A percentile compares a stretch with the other conserved stretches of the same genome.
These are phyloP conservation scores for Murraya paniculata DNA, from an alignment of 345 rosid species.

Conservation along the genomic window DNA sequence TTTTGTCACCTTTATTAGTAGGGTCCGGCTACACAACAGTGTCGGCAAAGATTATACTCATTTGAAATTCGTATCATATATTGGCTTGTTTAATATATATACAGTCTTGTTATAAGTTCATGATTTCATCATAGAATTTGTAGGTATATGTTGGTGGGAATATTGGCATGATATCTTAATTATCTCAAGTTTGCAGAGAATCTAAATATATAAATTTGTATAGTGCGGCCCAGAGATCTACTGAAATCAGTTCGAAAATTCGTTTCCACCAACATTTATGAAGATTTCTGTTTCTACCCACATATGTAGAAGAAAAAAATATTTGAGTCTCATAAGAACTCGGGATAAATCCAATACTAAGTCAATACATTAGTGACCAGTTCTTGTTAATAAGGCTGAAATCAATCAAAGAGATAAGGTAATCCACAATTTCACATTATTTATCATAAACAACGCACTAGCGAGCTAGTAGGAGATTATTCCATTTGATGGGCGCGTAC, in stretches of 20 bases:
- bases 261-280: too few species aligned
- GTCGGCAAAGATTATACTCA: neutral
- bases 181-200: too few species aligned
- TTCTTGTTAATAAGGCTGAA: neutral
- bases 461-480: neutral
- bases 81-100: too few species aligned
- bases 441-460: neutral
- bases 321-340: too few species aligned
- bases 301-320: too few species aligned
- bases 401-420: neutral
- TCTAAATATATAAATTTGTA: too few species aligned
- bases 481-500: slow-evolving; percentile 14
- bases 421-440: neutral
- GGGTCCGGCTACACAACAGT: neutral
- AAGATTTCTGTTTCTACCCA: too few species aligned
- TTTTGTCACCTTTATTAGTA: neutral
- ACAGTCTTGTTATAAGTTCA: neutral
- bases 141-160: neutral
- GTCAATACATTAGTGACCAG: too few species aligned
- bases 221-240: too few species aligned
- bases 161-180: neutral
- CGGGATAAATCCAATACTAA: too few species aligned
- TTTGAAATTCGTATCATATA: neutral
- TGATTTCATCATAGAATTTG: neutral
- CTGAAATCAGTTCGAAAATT: too few species aligned